Evolutionary conservation across 2,329 filamentous ascomycete genomes (phyloP).

Genomic region (Verticillium nonalfalfae): DNA sequence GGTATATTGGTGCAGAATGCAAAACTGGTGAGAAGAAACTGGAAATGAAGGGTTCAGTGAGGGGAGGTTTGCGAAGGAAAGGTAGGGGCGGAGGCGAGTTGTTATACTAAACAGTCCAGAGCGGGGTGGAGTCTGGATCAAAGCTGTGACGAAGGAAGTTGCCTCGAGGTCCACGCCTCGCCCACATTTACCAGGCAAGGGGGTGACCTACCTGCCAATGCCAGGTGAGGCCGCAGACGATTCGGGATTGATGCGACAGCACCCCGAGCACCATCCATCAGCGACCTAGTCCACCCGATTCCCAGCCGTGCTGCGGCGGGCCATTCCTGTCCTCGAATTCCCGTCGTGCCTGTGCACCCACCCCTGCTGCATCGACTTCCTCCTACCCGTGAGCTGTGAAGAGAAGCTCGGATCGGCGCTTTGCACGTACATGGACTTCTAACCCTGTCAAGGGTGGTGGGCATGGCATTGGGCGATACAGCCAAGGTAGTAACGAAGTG

Average conservation of each 20-base stretch:
- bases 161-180: not conserved
- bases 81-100: not conserved
- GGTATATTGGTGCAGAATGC: not conserved
- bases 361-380: not conserved
- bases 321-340: not conserved
- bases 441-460: too few species aligned
- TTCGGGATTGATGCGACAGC: not conserved
- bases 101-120: not conserved
- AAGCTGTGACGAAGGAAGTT: not conserved
- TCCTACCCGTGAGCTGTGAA: not conserved
- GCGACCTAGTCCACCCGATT: not conserved
- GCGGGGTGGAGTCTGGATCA: not conserved
- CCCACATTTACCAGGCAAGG: not conserved
- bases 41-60: not conserved
- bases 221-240: not conserved
- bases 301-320: not conserved
- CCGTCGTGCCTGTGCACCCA: too few species aligned
- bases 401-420: too few species aligned
- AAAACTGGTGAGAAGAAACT: not conserved
- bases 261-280: not conserved
- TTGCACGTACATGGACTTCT: too few species aligned
- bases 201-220: not conserved
- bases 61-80: not conserved
- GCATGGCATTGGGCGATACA: too few species aligned
- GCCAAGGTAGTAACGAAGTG: too few species aligned